Percentiles rank a stretch among this genome's conserved stretches.
phyloP scores from a whole-genome alignment of 2,329 filamentous ascomycete genomes.

The Apiospora koreana region DNA sequence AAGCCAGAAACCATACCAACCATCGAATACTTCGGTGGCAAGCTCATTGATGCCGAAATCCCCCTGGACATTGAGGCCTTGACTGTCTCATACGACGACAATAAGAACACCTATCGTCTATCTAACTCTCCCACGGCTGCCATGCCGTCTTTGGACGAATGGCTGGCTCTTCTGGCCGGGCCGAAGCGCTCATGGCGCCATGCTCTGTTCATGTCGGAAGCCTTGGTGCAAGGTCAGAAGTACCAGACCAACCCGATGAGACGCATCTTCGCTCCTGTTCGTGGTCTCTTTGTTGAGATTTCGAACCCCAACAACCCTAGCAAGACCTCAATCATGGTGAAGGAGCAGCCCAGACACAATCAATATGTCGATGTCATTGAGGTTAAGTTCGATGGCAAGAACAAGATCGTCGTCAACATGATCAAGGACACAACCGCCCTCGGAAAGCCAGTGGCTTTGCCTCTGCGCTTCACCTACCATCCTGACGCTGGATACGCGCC shows the following conservation, averaged over 20 bases:
- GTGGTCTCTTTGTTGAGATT: slow-evolving; percentile 89
- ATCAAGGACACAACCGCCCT: slow-evolving; percentile 91
- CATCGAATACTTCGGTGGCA: slow-evolving; percentile 94
- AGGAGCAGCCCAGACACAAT: slow-evolving; percentile 82
- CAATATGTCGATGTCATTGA: slow-evolving; percentile 89
- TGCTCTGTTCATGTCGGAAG: slow-evolving; percentile 89
- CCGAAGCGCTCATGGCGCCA: slow-evolving; percentile 88
- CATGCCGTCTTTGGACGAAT: slow-evolving; percentile 78
- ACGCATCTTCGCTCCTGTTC: slow-evolving; percentile 83
- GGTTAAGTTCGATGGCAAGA: slow-evolving; percentile 72
- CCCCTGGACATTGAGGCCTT: slow-evolving; percentile 83
- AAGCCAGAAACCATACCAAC: slow-evolving; percentile 76
- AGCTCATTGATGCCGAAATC: slow-evolving; percentile 70
- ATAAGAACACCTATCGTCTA: slow-evolving; percentile 80
- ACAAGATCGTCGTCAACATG: slow-evolving; percentile 84
- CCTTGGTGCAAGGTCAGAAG: slow-evolving; percentile 92
- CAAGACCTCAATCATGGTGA: slow-evolving; percentile 83
- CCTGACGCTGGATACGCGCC: slow-evolving; percentile 97
- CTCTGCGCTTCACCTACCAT: slow-evolving; percentile 88
- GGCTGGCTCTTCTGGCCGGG: slow-evolving; percentile 87
- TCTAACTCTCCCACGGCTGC: slow-evolving; percentile 72
- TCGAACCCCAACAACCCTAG: slow-evolving; percentile 75
- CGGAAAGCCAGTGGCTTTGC: slow-evolving; percentile 77
- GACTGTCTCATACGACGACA: slow-evolving; percentile 73
- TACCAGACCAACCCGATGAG: slow-evolving; percentile 97